A percentile compares a stretch with the other conserved stretches of the same genome.
Evolutionary conservation across 2,329 filamentous ascomycete genomes (phyloP).

Genomic region (Rutstroemia sp.): DNA sequence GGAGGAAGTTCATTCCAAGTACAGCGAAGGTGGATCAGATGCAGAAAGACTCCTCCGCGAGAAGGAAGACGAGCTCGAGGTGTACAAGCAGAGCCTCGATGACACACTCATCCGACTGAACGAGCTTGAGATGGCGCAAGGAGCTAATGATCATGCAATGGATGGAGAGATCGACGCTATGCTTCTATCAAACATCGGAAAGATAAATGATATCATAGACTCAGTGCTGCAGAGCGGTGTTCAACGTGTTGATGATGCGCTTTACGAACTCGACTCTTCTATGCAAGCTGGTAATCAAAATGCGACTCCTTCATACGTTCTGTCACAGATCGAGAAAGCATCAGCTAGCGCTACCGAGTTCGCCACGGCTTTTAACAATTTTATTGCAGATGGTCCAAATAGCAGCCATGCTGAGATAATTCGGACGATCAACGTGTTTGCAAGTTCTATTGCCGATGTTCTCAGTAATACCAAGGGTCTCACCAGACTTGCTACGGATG

Average conservation of each 20-base stretch:
- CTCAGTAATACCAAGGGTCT: constrained; percentile 96
- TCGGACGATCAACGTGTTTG: constrained; percentile 82
- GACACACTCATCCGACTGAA: constrained; percentile 89
- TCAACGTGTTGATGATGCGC: constrained; percentile 86
- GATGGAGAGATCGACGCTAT: constrained; percentile 89
- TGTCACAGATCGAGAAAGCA: constrained; percentile 96
- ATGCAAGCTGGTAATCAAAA: constrained; percentile 99
- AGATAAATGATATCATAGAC: constrained; percentile 97
- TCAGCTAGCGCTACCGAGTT: constrained; percentile 94
- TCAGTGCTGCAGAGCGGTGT: constrained; percentile 91
- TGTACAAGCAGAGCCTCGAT: constrained; percentile 97
- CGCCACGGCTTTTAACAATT: constrained; percentile 96
- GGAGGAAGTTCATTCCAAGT: constrained; percentile 72
- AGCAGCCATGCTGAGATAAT: constrained; percentile 87
- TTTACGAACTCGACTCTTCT: constrained; percentile 94
- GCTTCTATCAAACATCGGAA: constrained; percentile 76
- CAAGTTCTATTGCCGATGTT: constrained; percentile 86
- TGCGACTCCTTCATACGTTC: constrained; percentile 85
- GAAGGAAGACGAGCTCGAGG: constrained; percentile 95
- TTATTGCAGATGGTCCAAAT: constrained; percentile 92
- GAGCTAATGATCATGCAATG: constrained; percentile 69
- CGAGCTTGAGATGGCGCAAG: constrained; percentile 70
- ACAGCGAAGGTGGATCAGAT: constrained; percentile 75
- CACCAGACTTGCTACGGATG: constrained; percentile 84
- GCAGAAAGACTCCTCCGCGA: constrained; percentile 80